Conservation (phyloP, 495 filamentous ascomycete species). For the Penicillium psychrofluorescens region DNA sequence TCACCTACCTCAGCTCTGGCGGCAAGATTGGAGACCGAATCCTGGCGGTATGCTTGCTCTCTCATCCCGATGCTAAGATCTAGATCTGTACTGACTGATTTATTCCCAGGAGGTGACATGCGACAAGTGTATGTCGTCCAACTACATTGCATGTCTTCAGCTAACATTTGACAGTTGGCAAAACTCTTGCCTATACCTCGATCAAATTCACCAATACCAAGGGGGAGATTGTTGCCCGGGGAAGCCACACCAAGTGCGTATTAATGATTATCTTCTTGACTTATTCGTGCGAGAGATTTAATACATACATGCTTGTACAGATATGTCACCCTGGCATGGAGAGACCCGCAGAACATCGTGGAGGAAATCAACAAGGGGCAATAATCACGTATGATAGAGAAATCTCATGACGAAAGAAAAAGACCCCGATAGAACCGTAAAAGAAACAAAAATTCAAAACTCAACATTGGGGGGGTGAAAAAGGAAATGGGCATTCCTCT, state of each 20-base stretch:
- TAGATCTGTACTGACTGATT: constrained; percentile 13
- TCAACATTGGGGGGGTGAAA: too few relatives aligned
- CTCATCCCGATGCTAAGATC: not conserved
- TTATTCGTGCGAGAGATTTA: too few relatives aligned
- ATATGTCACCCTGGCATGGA: constrained; percentile 52
- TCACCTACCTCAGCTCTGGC: constrained; percentile 84
- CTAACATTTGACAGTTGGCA: constrained; percentile 59
- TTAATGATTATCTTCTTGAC: too few relatives aligned
- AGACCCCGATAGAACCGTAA: too few relatives aligned
- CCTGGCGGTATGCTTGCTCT: constrained; percentile 40
- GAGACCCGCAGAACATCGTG: constrained; percentile 52
- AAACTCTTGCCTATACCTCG: constrained; percentile 82
- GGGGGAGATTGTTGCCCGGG: constrained; percentile 73
- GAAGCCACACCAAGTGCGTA: constrained; percentile 91
- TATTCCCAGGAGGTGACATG: constrained; percentile 55
- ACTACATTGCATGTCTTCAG: not conserved
- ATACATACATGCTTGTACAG: constrained; percentile 14
- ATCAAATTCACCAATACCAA: constrained; percentile 72
- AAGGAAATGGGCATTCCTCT: too few relatives aligned
- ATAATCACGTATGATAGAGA: constrained; percentile 5
- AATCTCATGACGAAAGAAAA: too few relatives aligned
- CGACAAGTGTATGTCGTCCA: constrained; percentile 65
- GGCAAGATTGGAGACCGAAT: constrained; percentile 76
- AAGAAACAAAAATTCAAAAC: too few relatives aligned
- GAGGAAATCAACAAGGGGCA: constrained; percentile 34